A percentile compares a stretch with the other conserved stretches of the same genome.
Conservation (phyloP, 2,329 filamentous ascomycete species). For the Colletotrichum horii region DNA sequence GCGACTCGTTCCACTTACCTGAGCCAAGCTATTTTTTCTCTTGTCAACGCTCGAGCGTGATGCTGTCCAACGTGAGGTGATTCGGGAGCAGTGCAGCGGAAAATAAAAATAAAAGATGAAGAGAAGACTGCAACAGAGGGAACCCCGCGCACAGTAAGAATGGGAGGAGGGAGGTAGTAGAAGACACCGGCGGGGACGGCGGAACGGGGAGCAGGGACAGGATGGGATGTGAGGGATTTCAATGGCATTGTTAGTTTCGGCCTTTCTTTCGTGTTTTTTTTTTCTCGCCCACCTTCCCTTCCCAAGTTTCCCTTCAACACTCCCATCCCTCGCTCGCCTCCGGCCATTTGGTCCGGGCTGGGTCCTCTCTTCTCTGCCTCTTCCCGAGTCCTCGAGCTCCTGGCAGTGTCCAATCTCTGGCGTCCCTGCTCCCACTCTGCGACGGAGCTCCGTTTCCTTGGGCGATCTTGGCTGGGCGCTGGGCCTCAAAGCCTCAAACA, state of each 20-base stretch:
- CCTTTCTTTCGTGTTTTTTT: not conserved
- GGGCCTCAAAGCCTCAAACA: conserved; percentile 11
- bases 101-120: not conserved
- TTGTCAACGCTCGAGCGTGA: not conserved
- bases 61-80: not conserved
- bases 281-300: not conserved
- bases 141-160: not conserved
- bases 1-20: not conserved
- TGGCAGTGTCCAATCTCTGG: not conserved
- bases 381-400: not conserved
- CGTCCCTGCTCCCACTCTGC: not conserved
- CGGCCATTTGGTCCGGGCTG: not conserved
- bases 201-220: not conserved
- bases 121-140: not conserved
- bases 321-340: not conserved
- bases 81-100: not conserved
- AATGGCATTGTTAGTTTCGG: conserved; percentile 5
- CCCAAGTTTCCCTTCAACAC: not conserved
- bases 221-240: not conserved
- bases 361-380: not conserved
- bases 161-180: not conserved
- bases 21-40: conserved; percentile 4
- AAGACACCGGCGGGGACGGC: not conserved
- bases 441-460: not conserved
- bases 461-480: not conserved